Evolutionary conservation across 371 early-diverging fungal species (phyloP).

Genomic region (Conidiobolus incongruus): DNA sequence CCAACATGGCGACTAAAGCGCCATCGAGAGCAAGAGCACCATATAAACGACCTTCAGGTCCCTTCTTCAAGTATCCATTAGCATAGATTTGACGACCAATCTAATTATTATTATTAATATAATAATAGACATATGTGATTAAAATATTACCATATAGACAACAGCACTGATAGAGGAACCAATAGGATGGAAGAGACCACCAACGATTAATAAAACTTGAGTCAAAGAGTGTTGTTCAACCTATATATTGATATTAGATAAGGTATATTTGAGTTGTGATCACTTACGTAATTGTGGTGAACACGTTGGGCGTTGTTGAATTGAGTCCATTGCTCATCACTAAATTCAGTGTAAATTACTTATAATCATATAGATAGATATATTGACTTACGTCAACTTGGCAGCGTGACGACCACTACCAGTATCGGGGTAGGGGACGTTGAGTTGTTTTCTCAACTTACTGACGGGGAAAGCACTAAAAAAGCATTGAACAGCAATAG

Average conservation of each 20-base stretch:
- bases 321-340: conserved; percentile 1
- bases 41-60: background rate
- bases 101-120: background rate
- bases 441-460: background rate
- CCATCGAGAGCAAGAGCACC: background rate
- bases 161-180: background rate
- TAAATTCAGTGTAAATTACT: background rate
- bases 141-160: background rate
- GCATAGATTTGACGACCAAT: conserved; percentile 2
- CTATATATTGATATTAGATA: too few relatives aligned
- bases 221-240: background rate
- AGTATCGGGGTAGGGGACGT: too few relatives aligned
- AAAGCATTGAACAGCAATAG: background rate
- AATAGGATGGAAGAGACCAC: background rate
- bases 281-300: conserved; percentile 1
- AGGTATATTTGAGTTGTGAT: too few relatives aligned
- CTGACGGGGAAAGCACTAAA: background rate
- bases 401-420: background rate
- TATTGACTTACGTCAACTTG: background rate
- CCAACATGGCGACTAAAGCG: background rate
- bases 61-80: background rate
- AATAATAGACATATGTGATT: background rate
- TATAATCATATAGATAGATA: background rate
- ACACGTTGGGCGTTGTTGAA: conserved; percentile 3
- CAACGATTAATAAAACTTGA: background rate